These are phyloP conservation scores for Forsythia suspensa DNA, from an alignment of 257 asterid species.

Conservation along the genomic window DNA sequence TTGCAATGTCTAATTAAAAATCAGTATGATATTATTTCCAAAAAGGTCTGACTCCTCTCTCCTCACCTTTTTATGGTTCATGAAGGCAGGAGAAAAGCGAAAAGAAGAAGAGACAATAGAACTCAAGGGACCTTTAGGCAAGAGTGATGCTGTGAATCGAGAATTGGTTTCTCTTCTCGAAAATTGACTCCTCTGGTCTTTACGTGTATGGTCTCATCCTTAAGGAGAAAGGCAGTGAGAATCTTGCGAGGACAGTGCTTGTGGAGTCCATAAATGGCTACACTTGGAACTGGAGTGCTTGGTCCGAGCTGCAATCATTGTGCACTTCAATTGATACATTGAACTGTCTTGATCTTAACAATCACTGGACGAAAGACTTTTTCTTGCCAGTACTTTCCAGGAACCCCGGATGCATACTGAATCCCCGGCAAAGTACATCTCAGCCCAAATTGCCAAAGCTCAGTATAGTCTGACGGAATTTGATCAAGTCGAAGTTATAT, in stretches of 20 bases:
- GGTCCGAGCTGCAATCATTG: conserved; percentile 77
- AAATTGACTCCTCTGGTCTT: conserved; percentile 72
- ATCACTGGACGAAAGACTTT: conserved; percentile 97
- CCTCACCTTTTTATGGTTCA: conserved; percentile 25
- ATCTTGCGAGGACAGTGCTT: conserved; percentile 65
- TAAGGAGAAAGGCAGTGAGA: conserved; percentile 67
- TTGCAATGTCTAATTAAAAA: neutral
- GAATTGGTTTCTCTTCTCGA: conserved; percentile 79
- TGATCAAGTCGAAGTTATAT: conserved; percentile 86
- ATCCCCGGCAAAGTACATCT: conserved; percentile 70
- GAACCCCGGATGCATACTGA: conserved; percentile 77
- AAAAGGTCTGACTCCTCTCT: conserved; percentile 5
- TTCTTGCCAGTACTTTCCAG: conserved; percentile 81
- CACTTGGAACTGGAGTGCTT: conserved; percentile 98
- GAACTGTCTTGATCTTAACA: conserved; percentile 57
- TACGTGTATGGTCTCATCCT: too few relatives aligned
- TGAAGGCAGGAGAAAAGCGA: conserved; percentile 92
- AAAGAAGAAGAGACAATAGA: conserved; percentile 94
- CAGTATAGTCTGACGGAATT: conserved; percentile 78
- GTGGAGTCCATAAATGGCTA: conserved; percentile 76
- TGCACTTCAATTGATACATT: conserved; percentile 70
- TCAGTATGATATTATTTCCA: conserved; percentile 9
- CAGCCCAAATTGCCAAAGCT: conserved; percentile 82
- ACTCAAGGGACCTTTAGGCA: conserved; percentile 86
- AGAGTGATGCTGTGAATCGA: conserved; percentile 63